Percentiles rank a stretch among this genome's conserved stretches.
phyloP scores from a whole-genome alignment of 73 alveolate species.

The Paramecium biaurelia region DNA sequence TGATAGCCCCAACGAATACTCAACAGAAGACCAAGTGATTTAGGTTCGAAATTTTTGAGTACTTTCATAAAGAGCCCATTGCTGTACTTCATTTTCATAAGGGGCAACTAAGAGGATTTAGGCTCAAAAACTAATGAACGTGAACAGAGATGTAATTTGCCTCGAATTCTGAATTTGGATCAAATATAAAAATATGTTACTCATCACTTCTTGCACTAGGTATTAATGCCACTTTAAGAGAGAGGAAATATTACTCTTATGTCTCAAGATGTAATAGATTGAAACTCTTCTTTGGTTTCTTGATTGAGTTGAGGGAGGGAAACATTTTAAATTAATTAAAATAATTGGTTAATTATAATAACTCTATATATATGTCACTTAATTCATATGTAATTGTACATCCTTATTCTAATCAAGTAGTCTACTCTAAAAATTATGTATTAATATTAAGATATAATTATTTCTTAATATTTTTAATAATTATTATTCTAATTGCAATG shows the following conservation, averaged over 20 bases:
- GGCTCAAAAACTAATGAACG: constrained; percentile 71
- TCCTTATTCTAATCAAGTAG: neutral
- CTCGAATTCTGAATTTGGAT: constrained; percentile 47
- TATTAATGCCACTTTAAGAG: constrained; percentile 26
- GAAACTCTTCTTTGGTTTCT: constrained; percentile 53
- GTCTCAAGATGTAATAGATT: constrained; percentile 58
- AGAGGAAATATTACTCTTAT: constrained; percentile 22
- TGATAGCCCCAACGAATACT: constrained; percentile 1
- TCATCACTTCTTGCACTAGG: constrained; percentile 28
- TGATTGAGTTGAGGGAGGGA: constrained; percentile 43
- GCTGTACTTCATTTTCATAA: constrained; percentile 66
- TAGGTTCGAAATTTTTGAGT: constrained; percentile 41
- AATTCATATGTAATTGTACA: neutral
- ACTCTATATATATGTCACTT: no score
- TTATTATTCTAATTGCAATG: neutral
- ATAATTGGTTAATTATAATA: neutral
- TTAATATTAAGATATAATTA: neutral
- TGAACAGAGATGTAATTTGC: constrained; percentile 69
- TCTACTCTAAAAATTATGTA: neutral
- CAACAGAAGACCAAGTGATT: neutral
- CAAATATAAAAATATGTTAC: neutral
- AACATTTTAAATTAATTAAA: constrained; percentile 30
- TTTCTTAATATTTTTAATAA: neutral
- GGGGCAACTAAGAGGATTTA: constrained; percentile 31
- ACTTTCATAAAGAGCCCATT: constrained; percentile 45